phyloP scores from a whole-genome alignment of 2,329 filamentous ascomycete species.

The Pseudopyricularia javanii region DNA sequence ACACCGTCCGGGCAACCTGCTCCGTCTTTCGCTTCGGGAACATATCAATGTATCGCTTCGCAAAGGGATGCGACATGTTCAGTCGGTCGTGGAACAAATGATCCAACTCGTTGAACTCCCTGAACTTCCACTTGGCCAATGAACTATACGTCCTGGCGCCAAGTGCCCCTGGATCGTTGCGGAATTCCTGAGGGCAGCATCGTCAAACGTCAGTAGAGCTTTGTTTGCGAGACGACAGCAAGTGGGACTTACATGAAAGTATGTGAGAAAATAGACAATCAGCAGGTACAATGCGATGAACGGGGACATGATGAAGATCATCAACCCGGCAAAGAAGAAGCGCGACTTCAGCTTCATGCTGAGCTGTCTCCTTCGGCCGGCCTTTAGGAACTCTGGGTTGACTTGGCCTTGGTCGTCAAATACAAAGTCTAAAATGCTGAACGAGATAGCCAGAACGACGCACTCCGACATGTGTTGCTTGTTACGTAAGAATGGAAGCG shows the following conservation, averaged over 20 bases:
- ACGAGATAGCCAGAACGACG: constrained; percentile 82
- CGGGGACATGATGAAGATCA: constrained; percentile 78
- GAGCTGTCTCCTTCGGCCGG: constrained; percentile 65
- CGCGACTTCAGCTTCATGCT: constrained; percentile 67
- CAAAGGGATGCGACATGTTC: constrained; percentile 91
- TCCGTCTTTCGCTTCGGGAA: constrained; percentile 93
- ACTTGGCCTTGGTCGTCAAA: constrained; percentile 87
- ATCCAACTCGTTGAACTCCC: constrained; percentile 92
- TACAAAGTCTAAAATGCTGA: constrained; percentile 84
- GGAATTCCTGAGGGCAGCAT: constrained; percentile 59
- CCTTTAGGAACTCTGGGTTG: constrained; percentile 72
- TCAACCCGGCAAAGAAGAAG: constrained; percentile 70
- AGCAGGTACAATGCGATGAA: constrained; percentile 79
- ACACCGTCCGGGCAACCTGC: constrained; percentile 70
- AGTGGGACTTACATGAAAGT: constrained; percentile 61
- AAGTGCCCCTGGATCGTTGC: constrained; percentile 80
- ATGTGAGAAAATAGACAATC: constrained; percentile 84
- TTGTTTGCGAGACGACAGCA: neutral
- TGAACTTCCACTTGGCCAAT: constrained; percentile 93
- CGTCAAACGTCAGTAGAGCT: constrained; percentile 7
- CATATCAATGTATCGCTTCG: constrained; percentile 83
- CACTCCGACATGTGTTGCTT: constrained; percentile 80
- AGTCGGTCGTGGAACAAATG: constrained; percentile 83
- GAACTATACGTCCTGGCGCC: constrained; percentile 87
- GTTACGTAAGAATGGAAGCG: constrained; percentile 68